Conservation (phyloP, 2,329 filamentous ascomycete genomes). For the Pochonia chlamydosporia region DNA sequence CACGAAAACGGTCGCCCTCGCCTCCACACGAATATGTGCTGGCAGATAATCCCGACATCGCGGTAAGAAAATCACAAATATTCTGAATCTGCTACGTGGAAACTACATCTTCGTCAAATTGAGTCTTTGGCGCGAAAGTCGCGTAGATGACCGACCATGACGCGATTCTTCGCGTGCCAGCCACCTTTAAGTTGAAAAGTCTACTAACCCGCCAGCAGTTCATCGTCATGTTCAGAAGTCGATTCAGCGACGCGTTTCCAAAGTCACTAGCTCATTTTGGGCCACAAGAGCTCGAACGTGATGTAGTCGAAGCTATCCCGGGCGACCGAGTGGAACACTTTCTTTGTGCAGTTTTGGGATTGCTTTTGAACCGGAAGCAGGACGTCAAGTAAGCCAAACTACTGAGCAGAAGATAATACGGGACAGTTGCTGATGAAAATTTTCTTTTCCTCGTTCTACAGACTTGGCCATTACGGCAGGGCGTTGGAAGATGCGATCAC, state of each 20-base stretch:
- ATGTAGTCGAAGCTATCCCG: slow-evolving; percentile 70
- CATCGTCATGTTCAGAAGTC: slow-evolving; percentile 94
- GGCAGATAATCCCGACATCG: slow-evolving; percentile 86
- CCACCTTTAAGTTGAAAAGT: neutral
- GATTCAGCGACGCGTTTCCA: slow-evolving; percentile 85
- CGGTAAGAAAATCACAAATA: slow-evolving; percentile 55
- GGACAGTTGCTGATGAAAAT: slow-evolving; percentile 14
- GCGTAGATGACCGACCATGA: slow-evolving; percentile 28
- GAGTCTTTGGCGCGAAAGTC: neutral
- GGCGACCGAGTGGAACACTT: slow-evolving; percentile 83
- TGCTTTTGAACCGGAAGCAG: slow-evolving; percentile 95
- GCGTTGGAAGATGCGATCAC: slow-evolving; percentile 90
- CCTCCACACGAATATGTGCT: slow-evolving; percentile 86
- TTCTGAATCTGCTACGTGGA: neutral
- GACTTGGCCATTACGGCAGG: slow-evolving; percentile 85
- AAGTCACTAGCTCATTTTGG: slow-evolving; percentile 85
- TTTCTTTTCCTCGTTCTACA: slow-evolving; percentile 31
- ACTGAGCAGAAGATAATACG: neutral
- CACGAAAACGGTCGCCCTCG: slow-evolving; percentile 76
- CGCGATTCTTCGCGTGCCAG: slow-evolving; percentile 49
- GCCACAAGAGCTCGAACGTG: slow-evolving; percentile 89
- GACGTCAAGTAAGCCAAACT: slow-evolving; percentile 80
- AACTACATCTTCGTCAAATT: slow-evolving; percentile 3
- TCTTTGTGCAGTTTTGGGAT: slow-evolving; percentile 78
- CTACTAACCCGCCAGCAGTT: slow-evolving; percentile 55